Evolutionary conservation across 2,329 filamentous ascomycete genomes (phyloP), one percentile per base, ranked within the genome.

Genomic region (Corinectria fuckeliana): DNA sequence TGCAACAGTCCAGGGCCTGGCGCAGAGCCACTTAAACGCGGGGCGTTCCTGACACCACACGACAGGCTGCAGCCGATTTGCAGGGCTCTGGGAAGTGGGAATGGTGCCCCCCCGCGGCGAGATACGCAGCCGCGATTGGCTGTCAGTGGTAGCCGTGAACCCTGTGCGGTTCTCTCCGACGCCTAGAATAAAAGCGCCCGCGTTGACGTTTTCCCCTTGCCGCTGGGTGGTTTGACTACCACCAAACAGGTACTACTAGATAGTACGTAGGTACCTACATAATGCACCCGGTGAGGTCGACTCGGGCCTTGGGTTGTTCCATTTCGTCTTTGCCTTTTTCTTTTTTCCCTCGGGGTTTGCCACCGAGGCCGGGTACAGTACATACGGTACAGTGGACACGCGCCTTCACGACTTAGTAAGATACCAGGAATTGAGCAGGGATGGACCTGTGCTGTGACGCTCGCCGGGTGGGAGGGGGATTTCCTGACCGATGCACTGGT

Each of bases 21-120:
- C 50, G 39, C 26, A 62, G 57, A 63, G 62, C 72, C 69, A 71
- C 67, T 70, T 67, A 70, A 71, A 71, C 69, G 74, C 70, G 72
- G 73, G 74, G 71, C 72, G 74, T 76, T 74, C 74, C 74, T 76
- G 74, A 69, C 72, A 72, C 66, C 63, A 64, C 60, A 62, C 63
- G 53, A 66, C 66, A 69, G 63, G 69, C 71, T 73, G 72, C 71
- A 72, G 67, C 66, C 67, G 68, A 70, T 73, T 69, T 72, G 63
- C 66, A 71, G 69, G 70, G 66, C 70, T n/a, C 66, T 56, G n/a
- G n/a, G n/a, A n/a, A n/a, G n/a, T 55, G 58, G 58, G 54, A 68
- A 60, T 69, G 63, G 66, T 70, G 72, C 70, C 72, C 72, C 70
- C 72, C 72, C 73, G 70, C 73, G 63, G 62, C 56, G 60, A 52